Conservation (phyloP, 768 basidiomycete genomes). For the Mycena olivaceomarginata region DNA sequence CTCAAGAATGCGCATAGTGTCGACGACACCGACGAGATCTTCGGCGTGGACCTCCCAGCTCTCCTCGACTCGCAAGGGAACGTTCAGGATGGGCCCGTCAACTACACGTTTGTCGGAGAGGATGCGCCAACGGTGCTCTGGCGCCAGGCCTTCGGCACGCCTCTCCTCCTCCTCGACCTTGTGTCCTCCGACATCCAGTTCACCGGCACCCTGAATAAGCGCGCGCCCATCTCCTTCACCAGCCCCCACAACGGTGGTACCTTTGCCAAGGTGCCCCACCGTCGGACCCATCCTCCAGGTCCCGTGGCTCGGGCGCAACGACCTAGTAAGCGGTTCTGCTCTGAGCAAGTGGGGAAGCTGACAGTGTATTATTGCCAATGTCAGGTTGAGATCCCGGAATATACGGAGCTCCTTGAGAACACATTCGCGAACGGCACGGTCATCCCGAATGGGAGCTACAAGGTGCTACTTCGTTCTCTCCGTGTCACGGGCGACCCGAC, state of each 20-base stretch:
- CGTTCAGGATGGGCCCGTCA: slow-evolving; percentile 60
- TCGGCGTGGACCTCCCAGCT: slow-evolving; percentile 66
- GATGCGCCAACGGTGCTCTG: slow-evolving; percentile 65
- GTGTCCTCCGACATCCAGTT: slow-evolving; percentile 65
- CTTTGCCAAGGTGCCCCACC: slow-evolving; percentile 54
- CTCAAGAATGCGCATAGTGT: slow-evolving; percentile 70
- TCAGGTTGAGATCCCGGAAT: slow-evolving; percentile 48
- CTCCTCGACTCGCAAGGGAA: slow-evolving; percentile 64
- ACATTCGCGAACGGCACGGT: slow-evolving; percentile 66
- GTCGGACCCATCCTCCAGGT: slow-evolving; percentile 34
- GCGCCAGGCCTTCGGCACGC: slow-evolving; percentile 71
- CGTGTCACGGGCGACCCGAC: slow-evolving; percentile 64
- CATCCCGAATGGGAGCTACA: slow-evolving; percentile 65
- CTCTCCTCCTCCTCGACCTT: slow-evolving; percentile 67
- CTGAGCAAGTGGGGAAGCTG: background rate
- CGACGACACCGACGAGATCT: slow-evolving; percentile 69
- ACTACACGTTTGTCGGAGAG: slow-evolving; percentile 66
- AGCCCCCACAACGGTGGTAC: slow-evolving; percentile 56
- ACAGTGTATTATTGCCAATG: background rate
- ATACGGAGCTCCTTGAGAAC: slow-evolving; percentile 52
- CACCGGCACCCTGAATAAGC: slow-evolving; percentile 60
- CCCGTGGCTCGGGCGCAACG: slow-evolving; percentile 36
- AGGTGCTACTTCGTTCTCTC: slow-evolving; percentile 62
- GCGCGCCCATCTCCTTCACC: slow-evolving; percentile 60
- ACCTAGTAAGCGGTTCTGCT: slow-evolving; percentile 19